A percentile compares a stretch with the other conserved stretches of the same genome.
Conservation (phyloP, 2,329 filamentous ascomycete genomes). For the Colletotrichum filicis region DNA sequence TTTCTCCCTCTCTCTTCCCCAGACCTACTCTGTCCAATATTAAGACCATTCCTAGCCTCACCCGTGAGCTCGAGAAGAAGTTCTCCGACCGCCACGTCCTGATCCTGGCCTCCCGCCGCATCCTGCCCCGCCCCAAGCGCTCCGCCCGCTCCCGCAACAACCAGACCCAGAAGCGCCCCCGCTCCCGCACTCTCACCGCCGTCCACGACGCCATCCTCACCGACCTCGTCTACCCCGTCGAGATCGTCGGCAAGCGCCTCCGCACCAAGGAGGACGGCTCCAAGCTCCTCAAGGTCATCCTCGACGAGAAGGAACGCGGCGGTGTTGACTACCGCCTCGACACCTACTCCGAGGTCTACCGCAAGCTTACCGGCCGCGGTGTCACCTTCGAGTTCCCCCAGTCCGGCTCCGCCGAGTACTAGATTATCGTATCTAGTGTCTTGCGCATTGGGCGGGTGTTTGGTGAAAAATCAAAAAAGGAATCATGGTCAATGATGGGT, state of each 20-base stretch:
- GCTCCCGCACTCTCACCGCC: conserved; percentile 96
- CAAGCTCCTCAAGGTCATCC: conserved; percentile 98
- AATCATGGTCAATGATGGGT: conserved; percentile 36
- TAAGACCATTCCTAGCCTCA: conserved; percentile 75
- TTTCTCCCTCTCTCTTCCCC: conserved; percentile 36
- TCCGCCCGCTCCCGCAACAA: conserved; percentile 95
- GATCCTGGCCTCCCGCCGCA: conserved; percentile 98
- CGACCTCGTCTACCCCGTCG: conserved; percentile 99
- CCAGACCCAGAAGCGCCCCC: conserved; percentile 98
- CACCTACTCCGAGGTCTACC: conserved; percentile 99
- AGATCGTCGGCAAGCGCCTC: conserved; percentile 99
- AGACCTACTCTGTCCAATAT: background rate
- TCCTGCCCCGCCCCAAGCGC: conserved; percentile 98
- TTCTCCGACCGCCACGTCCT: conserved; percentile 99
- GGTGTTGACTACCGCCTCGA: conserved; percentile 99
- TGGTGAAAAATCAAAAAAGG: conserved; percentile 1
- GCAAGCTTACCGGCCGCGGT: conserved; percentile 93
- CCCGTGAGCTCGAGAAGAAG: conserved; percentile 99
- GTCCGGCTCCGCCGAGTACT: conserved; percentile 82
- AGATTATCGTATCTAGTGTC: conserved; percentile 45
- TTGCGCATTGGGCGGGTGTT: conserved; percentile 35
- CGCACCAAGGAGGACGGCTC: conserved; percentile 98
- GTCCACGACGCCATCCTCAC: conserved; percentile 98
- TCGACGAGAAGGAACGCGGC: conserved; percentile 99
- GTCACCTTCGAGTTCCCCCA: conserved; percentile 99